A percentile compares a stretch with the other conserved stretches of the same genome.
Evolutionary conservation across 176 grass and related monocot species (phyloP).

Genomic region (Ensete ventricosum): DNA sequence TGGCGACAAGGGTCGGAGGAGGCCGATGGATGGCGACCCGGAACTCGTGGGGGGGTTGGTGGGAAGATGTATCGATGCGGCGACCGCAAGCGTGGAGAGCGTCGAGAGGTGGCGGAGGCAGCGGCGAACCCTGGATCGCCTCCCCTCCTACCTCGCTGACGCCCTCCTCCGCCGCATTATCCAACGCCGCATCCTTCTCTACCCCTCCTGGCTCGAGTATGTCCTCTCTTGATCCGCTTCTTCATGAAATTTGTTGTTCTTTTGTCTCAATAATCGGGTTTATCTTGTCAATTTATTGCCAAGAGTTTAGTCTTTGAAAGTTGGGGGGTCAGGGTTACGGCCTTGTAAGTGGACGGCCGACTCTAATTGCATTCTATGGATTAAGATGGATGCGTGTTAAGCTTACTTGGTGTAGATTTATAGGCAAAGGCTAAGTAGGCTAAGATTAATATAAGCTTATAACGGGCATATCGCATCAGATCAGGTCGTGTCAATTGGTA

Average conservation of each 20-base stretch:
- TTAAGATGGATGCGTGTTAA: neutral
- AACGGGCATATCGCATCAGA: too few relatives aligned
- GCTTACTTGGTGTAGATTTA: neutral
- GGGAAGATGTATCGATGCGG: slow-evolving; percentile 53
- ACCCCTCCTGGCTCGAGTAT: slow-evolving; percentile 85
- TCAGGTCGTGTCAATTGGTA: too few relatives aligned
- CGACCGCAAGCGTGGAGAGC: slow-evolving; percentile 27
- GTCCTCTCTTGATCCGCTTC: neutral
- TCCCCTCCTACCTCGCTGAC: slow-evolving; percentile 59
- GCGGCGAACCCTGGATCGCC: slow-evolving; percentile 68
- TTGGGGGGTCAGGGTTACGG: neutral
- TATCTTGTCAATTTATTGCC: neutral
- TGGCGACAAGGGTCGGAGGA: neutral
- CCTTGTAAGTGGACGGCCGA: neutral
- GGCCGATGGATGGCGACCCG: neutral
- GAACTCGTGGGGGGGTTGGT: slow-evolving; percentile 21
- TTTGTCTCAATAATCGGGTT: neutral
- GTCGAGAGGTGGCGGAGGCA: slow-evolving; percentile 82
- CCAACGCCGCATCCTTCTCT: slow-evolving; percentile 48
- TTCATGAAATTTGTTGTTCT: neutral
- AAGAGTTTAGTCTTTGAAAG: neutral
- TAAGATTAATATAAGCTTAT: too few relatives aligned
- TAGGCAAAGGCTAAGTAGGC: neutral
- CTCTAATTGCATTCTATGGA: too few relatives aligned
- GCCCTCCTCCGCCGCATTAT: slow-evolving; percentile 59